Base-by-base conservation (phyloP, 768 basidiomycete genomes). In the Pleurotus giganteus region DNA sequence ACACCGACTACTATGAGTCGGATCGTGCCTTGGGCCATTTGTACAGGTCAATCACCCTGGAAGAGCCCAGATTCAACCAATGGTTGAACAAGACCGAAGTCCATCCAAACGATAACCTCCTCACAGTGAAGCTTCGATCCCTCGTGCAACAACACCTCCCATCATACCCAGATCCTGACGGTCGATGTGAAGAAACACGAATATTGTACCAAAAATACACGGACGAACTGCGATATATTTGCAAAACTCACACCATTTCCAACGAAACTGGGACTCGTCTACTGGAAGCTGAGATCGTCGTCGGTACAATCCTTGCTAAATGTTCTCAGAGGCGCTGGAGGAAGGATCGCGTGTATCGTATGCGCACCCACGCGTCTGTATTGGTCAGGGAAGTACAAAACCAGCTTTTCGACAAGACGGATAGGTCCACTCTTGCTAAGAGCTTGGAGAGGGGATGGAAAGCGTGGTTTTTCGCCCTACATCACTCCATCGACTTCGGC, bases 221-320 rank as follows among this genome's bases (percentile, higher is more conserved):
- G 9, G 78, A 83, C 55, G 88, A 93, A 66, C 72, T 93, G 56
- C 68, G 74, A 13, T 92, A 90, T 65, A 86, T 90, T 52, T 81
- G 84, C 57, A 69, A 76, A 13, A 86, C 85, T 0, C 88, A 89
- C 63, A 81, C 84, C 0, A 67, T 91, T 8, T 81, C 86, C 7
- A 77, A 79, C 51, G 69, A 73, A 7, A 76, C 83, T 1, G 82
- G 79, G 7, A 74, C 74, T 6, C 76, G 76, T 27, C 73, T 93
- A 29, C 66, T 74, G 4, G 91, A 93, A 63, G 85, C 86, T 47
- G 91, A 93, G 61, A 75, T 91, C 21, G 85, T 90, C 1, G 69
- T 84, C 27, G 89, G 89, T 17, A 84, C 85, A 0, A 93, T 93
- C 54, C 68, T 90, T 42, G 86, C 83, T 1, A 84, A 84, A 56